Evolutionary conservation across 2,329 filamentous ascomycete species (phyloP).

Genomic region (Dactylellina cionopaga): DNA sequence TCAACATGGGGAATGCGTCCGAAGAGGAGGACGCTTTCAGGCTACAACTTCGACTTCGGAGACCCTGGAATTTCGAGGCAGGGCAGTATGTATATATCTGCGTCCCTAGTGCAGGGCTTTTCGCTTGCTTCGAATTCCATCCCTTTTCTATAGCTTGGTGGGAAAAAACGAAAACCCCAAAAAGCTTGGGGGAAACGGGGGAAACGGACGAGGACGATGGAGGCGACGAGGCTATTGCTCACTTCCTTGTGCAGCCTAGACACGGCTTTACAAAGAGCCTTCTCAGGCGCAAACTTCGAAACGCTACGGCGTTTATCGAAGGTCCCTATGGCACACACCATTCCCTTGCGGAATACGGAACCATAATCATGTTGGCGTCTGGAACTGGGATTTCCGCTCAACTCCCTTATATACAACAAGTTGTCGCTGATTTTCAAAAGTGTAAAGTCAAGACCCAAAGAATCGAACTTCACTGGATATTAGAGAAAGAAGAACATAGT

Average conservation of each 20-base stretch:
- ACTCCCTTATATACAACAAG: neutral
- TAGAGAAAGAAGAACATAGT: neutral
- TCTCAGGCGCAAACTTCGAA: too few species aligned
- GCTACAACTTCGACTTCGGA: neutral
- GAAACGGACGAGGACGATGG: too few species aligned
- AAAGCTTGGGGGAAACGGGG: too few species aligned
- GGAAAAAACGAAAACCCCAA: too few species aligned
- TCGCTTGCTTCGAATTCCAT: neutral
- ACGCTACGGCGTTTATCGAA: neutral
- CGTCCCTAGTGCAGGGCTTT: neutral
- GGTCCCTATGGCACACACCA: neutral
- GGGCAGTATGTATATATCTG: conserved; percentile 3
- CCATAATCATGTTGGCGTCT: neutral
- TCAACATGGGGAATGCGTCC: too few species aligned
- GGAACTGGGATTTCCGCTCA: neutral
- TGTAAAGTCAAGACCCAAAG: neutral
- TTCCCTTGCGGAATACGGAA: neutral
- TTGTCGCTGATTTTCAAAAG: neutral
- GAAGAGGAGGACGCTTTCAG: too few species aligned
- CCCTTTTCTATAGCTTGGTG: neutral
- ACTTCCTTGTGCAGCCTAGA: neutral
- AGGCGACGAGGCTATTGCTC: neutral
- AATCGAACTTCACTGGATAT: neutral
- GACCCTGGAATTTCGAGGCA: neutral
- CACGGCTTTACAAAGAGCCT: neutral